Percentiles rank a stretch among this genome's conserved stretches.
phyloP scores from a whole-genome alignment of 2,329 filamentous ascomycete genomes.

The Magnaporthiopsis poae region DNA sequence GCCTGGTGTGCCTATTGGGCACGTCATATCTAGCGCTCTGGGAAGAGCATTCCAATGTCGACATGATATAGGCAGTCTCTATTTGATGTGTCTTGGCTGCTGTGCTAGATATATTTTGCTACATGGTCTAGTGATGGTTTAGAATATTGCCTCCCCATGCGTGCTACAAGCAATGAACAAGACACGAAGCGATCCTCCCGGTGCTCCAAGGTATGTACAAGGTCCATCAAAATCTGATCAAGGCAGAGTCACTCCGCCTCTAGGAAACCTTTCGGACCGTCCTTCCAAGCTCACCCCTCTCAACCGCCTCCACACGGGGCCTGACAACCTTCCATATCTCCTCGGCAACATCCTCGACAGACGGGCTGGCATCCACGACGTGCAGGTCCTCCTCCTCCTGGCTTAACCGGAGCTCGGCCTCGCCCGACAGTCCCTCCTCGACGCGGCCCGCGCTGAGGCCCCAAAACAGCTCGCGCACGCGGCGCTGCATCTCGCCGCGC shows the following conservation, averaged over 20 bases:
- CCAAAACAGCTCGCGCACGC: slow-evolving; percentile 67
- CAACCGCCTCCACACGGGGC: slow-evolving; percentile 37
- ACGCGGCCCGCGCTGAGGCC: slow-evolving; percentile 37
- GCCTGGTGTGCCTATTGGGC: not conserved
- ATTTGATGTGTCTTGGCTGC: not conserved
- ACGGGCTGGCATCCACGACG: slow-evolving; percentile 44
- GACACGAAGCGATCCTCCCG: not conserved
- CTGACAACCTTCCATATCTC: slow-evolving; percentile 44
- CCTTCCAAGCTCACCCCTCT: slow-evolving; percentile 38
- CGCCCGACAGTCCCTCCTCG: slow-evolving; percentile 18
- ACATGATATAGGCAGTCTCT: not conserved
- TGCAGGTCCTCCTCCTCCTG: slow-evolving; percentile 45
- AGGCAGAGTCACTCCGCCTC: not conserved
- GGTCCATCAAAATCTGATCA: not conserved
- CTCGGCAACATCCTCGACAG: slow-evolving; percentile 46
- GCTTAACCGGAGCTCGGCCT: slow-evolving; percentile 26
- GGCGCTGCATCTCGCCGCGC: slow-evolving; percentile 67
- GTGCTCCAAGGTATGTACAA: not conserved
- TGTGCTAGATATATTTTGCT: not conserved
- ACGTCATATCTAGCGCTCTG: not conserved
- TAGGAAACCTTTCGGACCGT: slow-evolving; percentile 35
- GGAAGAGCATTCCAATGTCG: not conserved
- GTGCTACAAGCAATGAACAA: not conserved
- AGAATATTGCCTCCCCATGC: not conserved
- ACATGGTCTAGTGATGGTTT: not conserved